A percentile compares a stretch with the other conserved stretches of the same genome.
These are phyloP conservation scores for Phlebopus sp. DNA, from an alignment of 1,284 basidiomycete species.

Conservation along the genomic window DNA sequence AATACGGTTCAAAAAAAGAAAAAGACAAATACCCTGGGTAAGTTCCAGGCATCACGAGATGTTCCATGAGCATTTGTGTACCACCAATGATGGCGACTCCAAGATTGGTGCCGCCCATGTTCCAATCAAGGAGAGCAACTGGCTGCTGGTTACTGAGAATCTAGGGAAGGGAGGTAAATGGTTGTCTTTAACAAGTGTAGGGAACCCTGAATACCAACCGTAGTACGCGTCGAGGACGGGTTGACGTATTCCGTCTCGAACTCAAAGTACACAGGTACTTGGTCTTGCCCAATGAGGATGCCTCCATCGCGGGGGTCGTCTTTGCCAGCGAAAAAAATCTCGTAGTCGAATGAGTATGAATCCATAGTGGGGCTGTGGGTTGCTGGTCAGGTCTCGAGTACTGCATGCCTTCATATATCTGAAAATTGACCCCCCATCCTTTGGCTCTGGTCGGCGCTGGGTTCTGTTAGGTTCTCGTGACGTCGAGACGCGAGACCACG, in stretches of 20 bases:
- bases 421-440: constrained; percentile 6
- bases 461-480: constrained; percentile 41
- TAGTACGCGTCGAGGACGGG: constrained; percentile 42
- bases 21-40: constrained; percentile 39
- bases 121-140: constrained; percentile 65
- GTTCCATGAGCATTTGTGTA: constrained; percentile 57
- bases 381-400: constrained; percentile 7
- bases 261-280: constrained; percentile 56
- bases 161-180: constrained; percentile 28
- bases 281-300: constrained; percentile 64
- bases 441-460: constrained; percentile 7
- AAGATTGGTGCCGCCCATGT: constrained; percentile 46
- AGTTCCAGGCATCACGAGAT: constrained; percentile 55
- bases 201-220: constrained; percentile 39
- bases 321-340: constrained; percentile 66
- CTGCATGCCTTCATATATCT: constrained; percentile 31
- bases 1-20: background rate
- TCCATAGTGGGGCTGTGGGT: constrained; percentile 20
- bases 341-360: constrained; percentile 38
- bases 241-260: constrained; percentile 51
- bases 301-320: constrained; percentile 63
- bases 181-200: constrained; percentile 5
- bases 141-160: constrained; percentile 49
- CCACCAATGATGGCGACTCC: constrained; percentile 55
- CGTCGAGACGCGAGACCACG: constrained; percentile 42